Evolutionary conservation across 176 grass and related monocot species (phyloP).

Genomic region (Zoysia pacifica): DNA sequence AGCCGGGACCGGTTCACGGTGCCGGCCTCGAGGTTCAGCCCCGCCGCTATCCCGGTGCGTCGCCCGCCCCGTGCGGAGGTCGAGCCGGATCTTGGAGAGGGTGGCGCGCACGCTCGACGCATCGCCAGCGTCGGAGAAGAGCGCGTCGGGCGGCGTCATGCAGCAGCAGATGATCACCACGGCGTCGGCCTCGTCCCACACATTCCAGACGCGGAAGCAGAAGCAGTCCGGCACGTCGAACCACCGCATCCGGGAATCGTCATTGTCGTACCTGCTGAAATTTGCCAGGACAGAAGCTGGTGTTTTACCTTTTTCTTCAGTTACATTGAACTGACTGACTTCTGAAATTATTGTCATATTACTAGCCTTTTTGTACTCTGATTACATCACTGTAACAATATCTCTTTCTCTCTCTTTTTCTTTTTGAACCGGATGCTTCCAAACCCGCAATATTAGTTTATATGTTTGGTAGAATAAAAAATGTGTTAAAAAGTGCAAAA

Average conservation of each 20-base stretch:
- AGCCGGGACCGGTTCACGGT: slow-evolving; percentile 80
- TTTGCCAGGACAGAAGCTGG: neutral
- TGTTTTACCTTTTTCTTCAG: too few relatives aligned
- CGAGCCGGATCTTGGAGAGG: slow-evolving; percentile 82
- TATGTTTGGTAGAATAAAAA: too few relatives aligned
- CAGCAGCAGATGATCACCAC: slow-evolving; percentile 90
- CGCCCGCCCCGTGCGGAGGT: slow-evolving; percentile 64
- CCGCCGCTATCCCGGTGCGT: slow-evolving; percentile 32
- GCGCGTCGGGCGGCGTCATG: slow-evolving; percentile 93
- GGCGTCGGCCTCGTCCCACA: slow-evolving; percentile 78
- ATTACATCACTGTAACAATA: too few relatives aligned
- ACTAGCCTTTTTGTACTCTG: too few relatives aligned
- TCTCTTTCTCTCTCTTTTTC: too few relatives aligned
- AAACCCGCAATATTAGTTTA: too few relatives aligned
- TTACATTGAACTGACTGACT: too few relatives aligned
- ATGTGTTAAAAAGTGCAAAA: too few relatives aligned
- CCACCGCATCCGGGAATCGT: slow-evolving; percentile 71
- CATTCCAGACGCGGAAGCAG: slow-evolving; percentile 99
- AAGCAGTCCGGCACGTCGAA: slow-evolving; percentile 91
- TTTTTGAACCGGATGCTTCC: too few relatives aligned
- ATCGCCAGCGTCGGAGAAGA: slow-evolving; percentile 79
- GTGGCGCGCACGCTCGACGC: slow-evolving; percentile 47
- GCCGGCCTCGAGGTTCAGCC: slow-evolving; percentile 79
- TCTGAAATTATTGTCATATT: too few relatives aligned
- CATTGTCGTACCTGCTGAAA: slow-evolving; percentile 55